These are phyloP conservation scores for Pelargonium myrrhifolium DNA, from an alignment of 441 rosid species.

Conservation along the genomic window DNA sequence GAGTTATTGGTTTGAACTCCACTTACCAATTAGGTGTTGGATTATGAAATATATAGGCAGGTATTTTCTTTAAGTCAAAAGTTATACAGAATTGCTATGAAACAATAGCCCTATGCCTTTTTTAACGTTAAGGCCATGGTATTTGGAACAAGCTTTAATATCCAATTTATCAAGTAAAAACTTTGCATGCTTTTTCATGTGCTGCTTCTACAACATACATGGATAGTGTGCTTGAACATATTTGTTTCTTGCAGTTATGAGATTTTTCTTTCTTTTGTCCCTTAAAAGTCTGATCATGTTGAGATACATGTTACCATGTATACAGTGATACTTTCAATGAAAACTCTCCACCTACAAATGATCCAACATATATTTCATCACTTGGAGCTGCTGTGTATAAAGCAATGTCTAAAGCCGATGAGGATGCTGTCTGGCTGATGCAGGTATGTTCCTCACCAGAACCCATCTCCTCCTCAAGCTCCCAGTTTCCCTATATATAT, in stretches of 20 bases:
- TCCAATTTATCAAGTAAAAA: not conserved
- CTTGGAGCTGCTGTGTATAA: constrained; percentile 88
- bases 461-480: not conserved
- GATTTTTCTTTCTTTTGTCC: constrained; percentile 2
- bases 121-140: not conserved
- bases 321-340: constrained; percentile 96
- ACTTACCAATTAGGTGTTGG: not conserved
- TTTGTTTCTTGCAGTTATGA: constrained; percentile 6
- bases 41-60: not conserved
- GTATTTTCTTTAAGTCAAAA: constrained; percentile 1
- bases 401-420: constrained; percentile 88
- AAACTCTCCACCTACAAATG: constrained; percentile 83
- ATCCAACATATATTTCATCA: constrained; percentile 63
- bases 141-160: not conserved
- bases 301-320: constrained; percentile 11
- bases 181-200: not conserved
- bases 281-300: not conserved
- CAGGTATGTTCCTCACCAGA: constrained; percentile 46
- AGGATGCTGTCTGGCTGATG: constrained; percentile 96
- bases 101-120: not conserved
- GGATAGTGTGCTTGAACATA: not conserved
- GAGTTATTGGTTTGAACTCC: not conserved
- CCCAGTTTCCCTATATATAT: not conserved
- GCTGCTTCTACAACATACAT: not conserved
- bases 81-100: not conserved